Evolutionary conservation across 768 basidiomycete genomes (phyloP).

Genomic region (Epithele typhae): DNA sequence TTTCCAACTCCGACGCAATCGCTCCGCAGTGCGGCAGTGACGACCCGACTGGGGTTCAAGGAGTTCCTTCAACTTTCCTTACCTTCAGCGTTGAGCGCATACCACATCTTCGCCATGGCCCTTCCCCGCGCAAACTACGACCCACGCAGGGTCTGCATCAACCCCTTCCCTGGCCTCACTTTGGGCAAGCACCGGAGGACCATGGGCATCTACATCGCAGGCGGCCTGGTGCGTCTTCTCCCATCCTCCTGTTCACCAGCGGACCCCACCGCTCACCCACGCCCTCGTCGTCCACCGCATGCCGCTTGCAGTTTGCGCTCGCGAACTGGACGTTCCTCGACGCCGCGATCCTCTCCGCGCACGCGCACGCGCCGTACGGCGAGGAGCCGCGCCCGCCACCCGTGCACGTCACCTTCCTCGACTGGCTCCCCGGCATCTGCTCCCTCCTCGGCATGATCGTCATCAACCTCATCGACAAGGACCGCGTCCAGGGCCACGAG

Average conservation of each 20-base stretch:
- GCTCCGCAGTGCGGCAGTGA: too few species aligned
- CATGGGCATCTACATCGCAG: constrained; percentile 86
- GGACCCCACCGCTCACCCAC: neutral
- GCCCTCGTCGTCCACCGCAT: neutral
- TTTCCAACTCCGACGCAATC: too few species aligned
- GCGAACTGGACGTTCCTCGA: constrained; percentile 96
- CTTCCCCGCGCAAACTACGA: constrained; percentile 74
- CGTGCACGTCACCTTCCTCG: constrained; percentile 85
- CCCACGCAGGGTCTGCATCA: constrained; percentile 82
- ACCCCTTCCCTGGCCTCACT: constrained; percentile 75
- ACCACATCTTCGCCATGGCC: constrained; percentile 55
- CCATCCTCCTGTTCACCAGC: neutral
- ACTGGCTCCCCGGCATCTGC: constrained; percentile 97
- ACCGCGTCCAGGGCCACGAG: constrained; percentile 75
- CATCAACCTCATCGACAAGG: constrained; percentile 94
- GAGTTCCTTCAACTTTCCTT: too few species aligned
- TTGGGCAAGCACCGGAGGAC: constrained; percentile 77
- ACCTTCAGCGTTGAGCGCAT: too few species aligned
- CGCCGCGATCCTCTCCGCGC: constrained; percentile 85
- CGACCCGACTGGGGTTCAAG: too few species aligned
- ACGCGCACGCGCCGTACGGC: constrained; percentile 72
- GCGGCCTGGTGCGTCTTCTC: constrained; percentile 70
- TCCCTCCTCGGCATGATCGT: constrained; percentile 89
- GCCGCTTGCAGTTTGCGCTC: constrained; percentile 71
- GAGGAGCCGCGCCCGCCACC: constrained; percentile 65